A percentile compares a stretch with the other conserved stretches of the same genome.
Evolutionary conservation across 805 yeast species (phyloP).

Genomic region (Pichia ethanolica): DNA sequence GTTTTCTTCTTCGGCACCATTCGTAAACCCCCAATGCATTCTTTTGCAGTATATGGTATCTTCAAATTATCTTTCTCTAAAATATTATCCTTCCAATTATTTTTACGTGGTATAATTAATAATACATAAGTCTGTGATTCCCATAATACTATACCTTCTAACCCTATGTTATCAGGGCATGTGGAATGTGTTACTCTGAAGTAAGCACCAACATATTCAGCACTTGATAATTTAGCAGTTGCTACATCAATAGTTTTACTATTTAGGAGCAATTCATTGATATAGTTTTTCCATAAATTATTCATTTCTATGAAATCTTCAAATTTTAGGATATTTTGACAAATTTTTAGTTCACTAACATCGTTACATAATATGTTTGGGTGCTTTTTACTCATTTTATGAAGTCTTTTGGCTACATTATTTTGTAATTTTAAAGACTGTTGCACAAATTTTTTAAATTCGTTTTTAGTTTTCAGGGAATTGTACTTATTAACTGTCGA

Average conservation of each 20-base stretch:
- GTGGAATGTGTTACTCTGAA: conserved; percentile 51
- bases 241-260: conserved; percentile 24
- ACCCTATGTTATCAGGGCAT: conserved; percentile 52
- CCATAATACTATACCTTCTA: conserved; percentile 72
- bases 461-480: conserved; percentile 28
- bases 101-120: conserved; percentile 42
- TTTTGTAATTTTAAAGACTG: conserved; percentile 33
- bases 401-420: conserved; percentile 31
- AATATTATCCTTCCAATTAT: conserved; percentile 29
- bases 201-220: conserved; percentile 77
- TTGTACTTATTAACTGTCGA: conserved; percentile 13
- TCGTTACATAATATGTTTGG: conserved; percentile 16
- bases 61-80: conserved; percentile 12
- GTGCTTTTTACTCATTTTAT: conserved; percentile 19
- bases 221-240: conserved; percentile 56
- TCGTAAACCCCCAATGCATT: conserved; percentile 53
- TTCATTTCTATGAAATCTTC: conserved; percentile 49
- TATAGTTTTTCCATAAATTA: conserved; percentile 68
- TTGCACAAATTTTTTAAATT: conserved; percentile 36
- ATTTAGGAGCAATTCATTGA: conserved; percentile 42
- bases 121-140: conserved; percentile 72
- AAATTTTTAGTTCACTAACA: conserved; percentile 17
- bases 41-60: conserved; percentile 19
- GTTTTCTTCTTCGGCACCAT: conserved; percentile 63
- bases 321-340: conserved; percentile 28